These are phyloP conservation scores for Aspergillus ochraceoroseus DNA, from an alignment of 2,329 filamentous ascomycete genomes.

Conservation along the genomic window DNA sequence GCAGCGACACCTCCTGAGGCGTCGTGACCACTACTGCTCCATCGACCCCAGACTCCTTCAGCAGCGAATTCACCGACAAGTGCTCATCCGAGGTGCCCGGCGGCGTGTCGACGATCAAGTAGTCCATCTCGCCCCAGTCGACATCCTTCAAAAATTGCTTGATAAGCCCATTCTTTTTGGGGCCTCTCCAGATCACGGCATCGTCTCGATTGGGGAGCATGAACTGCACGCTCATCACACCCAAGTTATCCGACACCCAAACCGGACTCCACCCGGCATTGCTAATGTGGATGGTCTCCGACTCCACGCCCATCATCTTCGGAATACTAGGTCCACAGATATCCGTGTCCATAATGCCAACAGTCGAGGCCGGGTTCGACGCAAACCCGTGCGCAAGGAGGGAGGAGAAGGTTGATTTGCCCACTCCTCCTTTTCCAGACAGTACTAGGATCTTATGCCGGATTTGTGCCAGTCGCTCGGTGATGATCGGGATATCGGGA, in stretches of 20 bases:
- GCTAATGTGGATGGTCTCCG: conserved; percentile 88
- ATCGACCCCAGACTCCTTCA: conserved; percentile 87
- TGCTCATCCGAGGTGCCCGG: conserved; percentile 95
- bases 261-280: conserved; percentile 89
- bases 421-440: conserved; percentile 92
- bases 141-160: conserved; percentile 98
- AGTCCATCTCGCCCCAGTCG: conserved; percentile 93
- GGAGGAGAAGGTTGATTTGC: conserved; percentile 89
- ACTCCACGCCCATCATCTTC: conserved; percentile 97
- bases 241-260: conserved; percentile 90
- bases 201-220: conserved; percentile 93
- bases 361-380: conserved; percentile 67
- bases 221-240: conserved; percentile 97
- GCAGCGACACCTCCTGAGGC: conserved; percentile 83
- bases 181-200: conserved; percentile 93
- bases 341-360: conserved; percentile 97
- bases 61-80: conserved; percentile 82
- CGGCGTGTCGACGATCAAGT: conserved; percentile 88
- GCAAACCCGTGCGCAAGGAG: conserved; percentile 88
- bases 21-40: conserved; percentile 92
- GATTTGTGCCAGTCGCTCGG: conserved; percentile 72
- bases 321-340: conserved; percentile 95
- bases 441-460: conserved; percentile 90
- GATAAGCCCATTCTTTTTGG: conserved; percentile 98
- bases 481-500: conserved; percentile 85